These are phyloP conservation scores for Diaporthe sp. DNA, from an alignment of 2,329 filamentous ascomycete genomes.

Conservation along the genomic window DNA sequence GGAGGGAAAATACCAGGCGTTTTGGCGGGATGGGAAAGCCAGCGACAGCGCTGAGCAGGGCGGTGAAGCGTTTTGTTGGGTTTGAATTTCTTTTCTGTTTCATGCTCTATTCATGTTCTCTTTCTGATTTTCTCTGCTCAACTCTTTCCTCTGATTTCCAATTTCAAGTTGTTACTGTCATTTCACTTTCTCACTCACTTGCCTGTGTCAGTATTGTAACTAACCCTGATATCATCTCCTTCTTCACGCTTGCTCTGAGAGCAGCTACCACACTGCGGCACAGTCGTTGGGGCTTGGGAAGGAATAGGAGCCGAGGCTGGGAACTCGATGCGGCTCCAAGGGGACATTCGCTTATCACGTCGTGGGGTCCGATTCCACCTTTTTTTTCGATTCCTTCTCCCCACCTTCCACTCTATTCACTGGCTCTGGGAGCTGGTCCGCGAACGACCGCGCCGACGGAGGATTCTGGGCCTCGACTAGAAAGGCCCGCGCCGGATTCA, in stretches of 20 bases:
- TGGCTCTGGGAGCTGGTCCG: constrained; percentile 31
- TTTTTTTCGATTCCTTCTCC: background rate
- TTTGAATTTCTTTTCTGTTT: constrained; percentile 13
- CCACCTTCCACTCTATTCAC: background rate
- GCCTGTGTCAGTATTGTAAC: constrained; percentile 28
- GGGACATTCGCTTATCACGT: constrained; percentile 3
- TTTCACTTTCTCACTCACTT: constrained; percentile 7
- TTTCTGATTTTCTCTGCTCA: constrained; percentile 9
- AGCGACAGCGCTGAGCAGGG: constrained; percentile 20
- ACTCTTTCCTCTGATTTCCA: constrained; percentile 24
- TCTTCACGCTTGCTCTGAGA: constrained; percentile 28
- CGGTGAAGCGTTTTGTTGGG: constrained; percentile 14
- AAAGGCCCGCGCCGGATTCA: background rate
- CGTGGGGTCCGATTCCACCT: constrained; percentile 1
- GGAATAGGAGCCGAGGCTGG: constrained; percentile 18
- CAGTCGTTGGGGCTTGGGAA: constrained; percentile 23
- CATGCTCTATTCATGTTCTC: background rate
- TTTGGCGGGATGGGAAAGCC: constrained; percentile 39
- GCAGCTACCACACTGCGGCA: constrained; percentile 22
- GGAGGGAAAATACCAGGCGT: constrained; percentile 51
- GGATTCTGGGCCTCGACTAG: constrained; percentile 5
- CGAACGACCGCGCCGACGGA: constrained; percentile 7
- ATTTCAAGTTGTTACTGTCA: constrained; percentile 27
- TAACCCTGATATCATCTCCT: constrained; percentile 18
- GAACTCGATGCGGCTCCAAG: constrained; percentile 15